Evolutionary conservation across 1,139 yeast species (phyloP), one percentile per base, ranked within the genome.

Genomic region (Maudiozyma humilis): DNA sequence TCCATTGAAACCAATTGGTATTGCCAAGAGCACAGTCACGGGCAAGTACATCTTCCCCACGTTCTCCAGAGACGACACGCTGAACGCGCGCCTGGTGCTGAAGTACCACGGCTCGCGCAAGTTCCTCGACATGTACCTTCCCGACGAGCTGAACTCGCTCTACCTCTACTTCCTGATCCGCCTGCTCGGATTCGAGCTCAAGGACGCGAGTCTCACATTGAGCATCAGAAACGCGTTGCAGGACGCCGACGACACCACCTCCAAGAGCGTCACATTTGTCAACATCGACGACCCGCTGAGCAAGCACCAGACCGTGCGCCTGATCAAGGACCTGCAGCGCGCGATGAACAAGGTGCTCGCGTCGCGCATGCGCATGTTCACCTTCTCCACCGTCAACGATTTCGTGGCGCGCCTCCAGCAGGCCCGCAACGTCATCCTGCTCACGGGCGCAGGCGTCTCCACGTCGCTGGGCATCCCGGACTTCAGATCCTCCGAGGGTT

Each of bases 391-490:
- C 0, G 57, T 85, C 8, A 81, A 79, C 17, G 78, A 79, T 49
- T 78, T 82, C 1, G 63, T 76, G 2, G 67, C 67, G 0, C 72
- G 73, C 33, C 68, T 89, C 32, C 53, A 68, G 14, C 66, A 66
- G 8, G 77, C 93, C 1, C 61, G 71, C 19, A 82, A 79, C 46
- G 75, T 91, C 15, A 59, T 91, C 48, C 93, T 91, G 1, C 67
- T 91, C 19, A 87, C 96, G 0, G 98, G 98, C 2, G 98, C 98
- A 0, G 98, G 98, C 15, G 86, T 91, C 37, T 86, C 96, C 16
- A 89, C 96, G 2, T 79, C 89, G 25, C 69, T 89, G 47, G 96
- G 96, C 1, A 89, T 89, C 45, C 96, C 96, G 0, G 98, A 91
- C 65, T 91, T 91, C 66, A 74, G 98, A 58, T 88, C 96, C 0